A percentile compares a stretch with the other conserved stretches of the same genome.
Evolutionary conservation across 1,139 yeast species (phyloP).

Genomic region (Geotrichum australiense): DNA sequence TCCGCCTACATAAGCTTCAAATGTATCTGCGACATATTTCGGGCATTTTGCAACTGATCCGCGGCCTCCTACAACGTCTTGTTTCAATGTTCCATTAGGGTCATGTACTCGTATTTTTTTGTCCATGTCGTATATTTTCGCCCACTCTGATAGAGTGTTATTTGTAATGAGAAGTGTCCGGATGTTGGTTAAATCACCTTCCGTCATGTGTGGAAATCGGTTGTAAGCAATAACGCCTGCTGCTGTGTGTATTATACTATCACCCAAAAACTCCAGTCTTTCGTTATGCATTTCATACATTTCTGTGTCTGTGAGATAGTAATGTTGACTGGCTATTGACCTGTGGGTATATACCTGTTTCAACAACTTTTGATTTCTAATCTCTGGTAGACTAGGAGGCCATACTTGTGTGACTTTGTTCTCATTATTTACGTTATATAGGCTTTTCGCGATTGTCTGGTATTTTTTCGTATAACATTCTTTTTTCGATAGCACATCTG

Average conservation of each 20-base stretch:
- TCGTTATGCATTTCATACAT: constrained; percentile 69
- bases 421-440: constrained; percentile 3
- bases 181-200: constrained; percentile 72
- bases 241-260: constrained; percentile 69
- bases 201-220: constrained; percentile 62
- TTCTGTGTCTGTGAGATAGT: constrained; percentile 49
- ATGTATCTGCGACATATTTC: constrained; percentile 66
- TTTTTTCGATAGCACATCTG: constrained; percentile 2
- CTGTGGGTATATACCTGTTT: constrained; percentile 78
- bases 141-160: constrained; percentile 62
- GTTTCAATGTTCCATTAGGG: constrained; percentile 2
- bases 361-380: constrained; percentile 50
- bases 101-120: constrained; percentile 38
- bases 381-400: constrained; percentile 68
- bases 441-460: neutral
- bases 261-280: constrained; percentile 89
- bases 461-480: neutral
- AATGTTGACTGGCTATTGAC: constrained; percentile 57
- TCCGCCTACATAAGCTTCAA: constrained; percentile 91
- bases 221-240: constrained; percentile 63
- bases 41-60: constrained; percentile 24
- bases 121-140: constrained; percentile 64
- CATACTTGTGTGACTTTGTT: constrained; percentile 17
- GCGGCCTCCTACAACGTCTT: constrained; percentile 27
- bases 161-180: constrained; percentile 73